Conservation (phyloP, 208 protist species). For the Trypanosoma rangeli region DNA sequence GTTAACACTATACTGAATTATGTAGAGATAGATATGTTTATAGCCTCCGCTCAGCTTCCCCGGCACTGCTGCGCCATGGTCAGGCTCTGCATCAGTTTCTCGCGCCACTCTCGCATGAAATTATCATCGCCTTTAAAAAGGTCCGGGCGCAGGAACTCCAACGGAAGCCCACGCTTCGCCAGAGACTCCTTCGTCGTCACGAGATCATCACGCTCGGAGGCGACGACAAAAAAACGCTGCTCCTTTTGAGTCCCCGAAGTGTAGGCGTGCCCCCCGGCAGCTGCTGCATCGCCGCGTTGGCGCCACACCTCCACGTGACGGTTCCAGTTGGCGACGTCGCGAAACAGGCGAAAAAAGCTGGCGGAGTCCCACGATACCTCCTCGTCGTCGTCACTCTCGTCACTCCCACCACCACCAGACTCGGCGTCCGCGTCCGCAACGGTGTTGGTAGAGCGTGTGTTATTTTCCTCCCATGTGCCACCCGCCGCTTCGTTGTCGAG, state of each 20-base stretch:
- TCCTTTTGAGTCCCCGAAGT: conserved; percentile 1
- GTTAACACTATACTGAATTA: neutral
- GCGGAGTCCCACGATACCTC: conserved; percentile 15
- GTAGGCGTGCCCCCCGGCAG: neutral
- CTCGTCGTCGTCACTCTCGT: conserved; percentile 10
- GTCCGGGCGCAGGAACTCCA: conserved; percentile 70
- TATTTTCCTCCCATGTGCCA: neutral
- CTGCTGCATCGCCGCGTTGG: neutral
- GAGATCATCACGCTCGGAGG: conserved; percentile 61
- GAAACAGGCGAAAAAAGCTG: conserved; percentile 83
- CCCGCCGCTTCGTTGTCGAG: conserved; percentile 9
- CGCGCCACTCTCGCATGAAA: conserved; percentile 26
- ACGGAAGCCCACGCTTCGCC: conserved; percentile 63
- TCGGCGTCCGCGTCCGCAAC: neutral
- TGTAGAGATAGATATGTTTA: conserved; percentile 5
- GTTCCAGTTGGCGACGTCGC: conserved; percentile 72
- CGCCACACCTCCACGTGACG: conserved; percentile 54
- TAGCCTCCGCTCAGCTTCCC: neutral
- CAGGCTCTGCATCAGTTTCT: conserved; percentile 22
- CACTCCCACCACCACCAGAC: conserved; percentile 33
- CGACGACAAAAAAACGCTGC: conserved; percentile 69
- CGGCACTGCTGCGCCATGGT: neutral
- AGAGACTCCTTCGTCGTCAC: conserved; percentile 44
- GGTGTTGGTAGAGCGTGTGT: conserved; percentile 19
- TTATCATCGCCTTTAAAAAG: conserved; percentile 46